Base-by-base conservation (phyloP, 108 stramenopile species). In the Cafeteria roenbergensis region DNA sequence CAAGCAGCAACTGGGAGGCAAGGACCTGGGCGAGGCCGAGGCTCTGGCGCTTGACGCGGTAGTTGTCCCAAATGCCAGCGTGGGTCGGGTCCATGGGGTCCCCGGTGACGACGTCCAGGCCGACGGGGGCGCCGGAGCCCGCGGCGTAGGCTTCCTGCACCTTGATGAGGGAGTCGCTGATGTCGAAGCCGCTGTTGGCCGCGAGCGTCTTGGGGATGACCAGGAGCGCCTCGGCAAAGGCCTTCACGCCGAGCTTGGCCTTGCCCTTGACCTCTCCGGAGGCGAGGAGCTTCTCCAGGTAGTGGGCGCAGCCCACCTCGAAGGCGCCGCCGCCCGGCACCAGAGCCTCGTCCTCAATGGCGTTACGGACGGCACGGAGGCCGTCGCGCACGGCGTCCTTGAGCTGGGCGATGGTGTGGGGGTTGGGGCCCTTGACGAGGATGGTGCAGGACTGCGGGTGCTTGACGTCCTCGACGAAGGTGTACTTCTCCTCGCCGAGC, bases 381-480 rank as follows among this genome's bases (percentile, higher is more conserved):
- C 97, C 97, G 82, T 99, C 97, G 61, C 94, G 84, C 32, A 94
- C 82, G 0, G 92, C 94, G 81, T 99, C 97, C 78, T 99, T 93
- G 66, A 95, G 87, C 74, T 95, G 96, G 62, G 82, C 88, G 74
- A 94, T 92, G 35, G 94, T 90, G 75, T 95, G 90, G 42, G 81
- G 81, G 81, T 98, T 98, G 56, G 94, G 94, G 48, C 97, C 97
- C 74, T 93, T 92, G 66, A 98, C 69, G 33, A 98, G 79, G 54
- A 98, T 66, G 32, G 97, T 93, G 80, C 94, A 94, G 31, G 86
- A 86, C 65, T 90, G 81, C 63, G 94, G 85, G 69, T 82, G 78
- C 28, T 77, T 71, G 67, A 93, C 94, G 69, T 93, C 94, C 78
- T 98, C 94, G 28, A 95, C 91, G 70, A 98, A 98, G 38, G 97